Evolutionary conservation across 208 protist species (phyloP), one percentile per base, ranked within the genome.

Genomic region (Trypanosoma brucei): DNA sequence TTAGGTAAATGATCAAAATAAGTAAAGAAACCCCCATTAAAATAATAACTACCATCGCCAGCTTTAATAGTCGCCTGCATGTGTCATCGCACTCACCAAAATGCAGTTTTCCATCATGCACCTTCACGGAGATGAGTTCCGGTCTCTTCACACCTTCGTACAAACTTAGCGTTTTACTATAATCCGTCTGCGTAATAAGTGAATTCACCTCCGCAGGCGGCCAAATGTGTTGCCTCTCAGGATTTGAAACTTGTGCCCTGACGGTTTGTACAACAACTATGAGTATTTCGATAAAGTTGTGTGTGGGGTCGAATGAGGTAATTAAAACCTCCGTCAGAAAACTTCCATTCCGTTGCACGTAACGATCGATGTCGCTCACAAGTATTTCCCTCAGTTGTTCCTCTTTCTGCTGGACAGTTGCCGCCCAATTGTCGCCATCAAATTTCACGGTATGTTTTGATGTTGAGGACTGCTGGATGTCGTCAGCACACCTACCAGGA

Each of bases 191-290:
- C 14, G 44, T n/a, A 0, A 68, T 56, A 42, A 68, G 38, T 7
- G 63, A 68, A 33, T 68, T 68, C 44, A 62, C 63, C 38, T 68
- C 63, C 2, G 54, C 55, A 4, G 63, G 45, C 22, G 42, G 38
- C 63, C 63, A 68, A 22, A 49, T 30, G 46, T 68, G 53, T n/a
- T 61, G 55, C 35, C 58, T 34, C 4, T 45, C 4, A 8, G 63
- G 30, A 7, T 59, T 45, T 14, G 42, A 4, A 2, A 39, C 35
- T 34, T 8, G 22, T 6, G 3, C 0, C 11, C 58, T 13, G 6
- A 68, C 2, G 13, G 30, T 22, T 30, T 68, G 63, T 39, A 39
- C 13, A 14, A 68, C 63, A 11, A 34, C 9, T 33, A 68, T 55
- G 37, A 31, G 11, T 22, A 49, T 55, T 54, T 54, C 3, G 36